Evolutionary conservation across 768 basidiomycete genomes (phyloP).

Genomic region (Tylopilus subfusipes): DNA sequence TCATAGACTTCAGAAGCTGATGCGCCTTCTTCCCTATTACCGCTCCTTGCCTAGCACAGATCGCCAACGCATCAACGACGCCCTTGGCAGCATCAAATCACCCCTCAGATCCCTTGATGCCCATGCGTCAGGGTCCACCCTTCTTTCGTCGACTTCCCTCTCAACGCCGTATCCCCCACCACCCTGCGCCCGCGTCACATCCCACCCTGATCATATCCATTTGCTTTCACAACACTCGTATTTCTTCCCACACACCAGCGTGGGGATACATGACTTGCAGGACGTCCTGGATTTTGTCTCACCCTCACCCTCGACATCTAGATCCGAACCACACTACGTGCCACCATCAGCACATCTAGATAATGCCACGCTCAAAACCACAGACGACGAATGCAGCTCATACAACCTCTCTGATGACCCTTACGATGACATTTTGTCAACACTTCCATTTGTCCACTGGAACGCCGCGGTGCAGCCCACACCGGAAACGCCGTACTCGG

Average conservation of each 20-base stretch:
- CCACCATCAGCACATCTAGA: slow-evolving; percentile 9
- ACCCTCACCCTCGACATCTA: slow-evolving; percentile 8
- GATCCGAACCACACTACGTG: slow-evolving; percentile 14
- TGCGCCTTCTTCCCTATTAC: slow-evolving; percentile 38
- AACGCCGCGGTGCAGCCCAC: slow-evolving; percentile 20
- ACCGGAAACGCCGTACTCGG: not conserved
- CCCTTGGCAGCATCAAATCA: slow-evolving; percentile 17
- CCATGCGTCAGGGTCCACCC: slow-evolving; percentile 19
- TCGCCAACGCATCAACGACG: slow-evolving; percentile 28
- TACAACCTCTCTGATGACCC: slow-evolving; percentile 13
- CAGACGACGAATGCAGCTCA: slow-evolving; percentile 2
- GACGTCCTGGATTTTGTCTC: slow-evolving; percentile 7
- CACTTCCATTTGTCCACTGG: slow-evolving; percentile 26
- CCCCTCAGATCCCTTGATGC: slow-evolving; percentile 2
- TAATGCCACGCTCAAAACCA: not conserved
- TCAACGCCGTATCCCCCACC: slow-evolving; percentile 3
- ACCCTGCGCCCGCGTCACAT: slow-evolving; percentile 5
- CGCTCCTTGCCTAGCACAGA: slow-evolving; percentile 31
- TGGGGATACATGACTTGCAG: slow-evolving; percentile 12
- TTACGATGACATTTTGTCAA: slow-evolving; percentile 10
- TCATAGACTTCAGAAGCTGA: slow-evolving; percentile 46
- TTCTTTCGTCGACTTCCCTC: slow-evolving; percentile 5
- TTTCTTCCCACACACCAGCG: slow-evolving; percentile 9
- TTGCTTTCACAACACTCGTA: slow-evolving; percentile 7
- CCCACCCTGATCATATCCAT: not conserved